These are phyloP conservation scores for Mangifera indica DNA, from an alignment of 345 rosid genomes.

Conservation along the genomic window DNA sequence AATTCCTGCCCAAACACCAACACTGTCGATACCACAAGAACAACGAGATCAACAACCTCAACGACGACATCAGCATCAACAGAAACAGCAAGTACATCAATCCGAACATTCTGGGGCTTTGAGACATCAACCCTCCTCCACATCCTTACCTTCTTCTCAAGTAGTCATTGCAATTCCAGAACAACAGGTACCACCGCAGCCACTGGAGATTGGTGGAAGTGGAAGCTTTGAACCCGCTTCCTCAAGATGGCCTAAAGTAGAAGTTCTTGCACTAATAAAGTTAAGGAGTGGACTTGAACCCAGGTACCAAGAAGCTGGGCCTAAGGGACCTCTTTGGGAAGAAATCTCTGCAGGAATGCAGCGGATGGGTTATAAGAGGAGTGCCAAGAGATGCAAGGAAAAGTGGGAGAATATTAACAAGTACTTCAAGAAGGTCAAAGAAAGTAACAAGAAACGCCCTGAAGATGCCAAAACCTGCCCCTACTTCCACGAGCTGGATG, in stretches of 20 bases:
- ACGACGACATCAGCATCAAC: conserved; percentile 14
- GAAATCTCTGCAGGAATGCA: conserved; percentile 66
- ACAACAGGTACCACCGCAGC: conserved; percentile 40
- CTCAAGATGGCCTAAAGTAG: conserved; percentile 81
- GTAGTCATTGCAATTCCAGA: conserved; percentile 52
- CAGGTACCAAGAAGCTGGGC: conserved; percentile 65
- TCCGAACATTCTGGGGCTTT: background rate
- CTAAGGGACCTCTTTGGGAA: conserved; percentile 84
- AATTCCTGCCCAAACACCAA: conserved; percentile 14
- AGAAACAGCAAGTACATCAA: conserved; percentile 2
- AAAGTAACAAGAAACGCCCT: conserved; percentile 76
- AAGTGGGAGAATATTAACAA: conserved; percentile 95
- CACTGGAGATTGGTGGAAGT: conserved; percentile 29
- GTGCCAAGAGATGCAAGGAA: conserved; percentile 78
- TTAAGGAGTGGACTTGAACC: conserved; percentile 60
- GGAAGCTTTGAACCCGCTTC: conserved; percentile 42
- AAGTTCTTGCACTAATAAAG: conserved; percentile 65
- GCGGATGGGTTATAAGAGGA: conserved; percentile 66
- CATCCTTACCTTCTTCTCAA: conserved; percentile 24
- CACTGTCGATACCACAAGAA: conserved; percentile 9
- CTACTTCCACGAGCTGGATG: conserved; percentile 78
- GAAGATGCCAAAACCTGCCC: conserved; percentile 91
- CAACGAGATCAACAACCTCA: conserved; percentile 1
- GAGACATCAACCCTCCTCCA: conserved; percentile 4
- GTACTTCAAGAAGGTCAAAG: conserved; percentile 88